A percentile compares a stretch with the other conserved stretches of the same genome.
Conservation (phyloP, 768 basidiomycete species). For the Leucosporidium creatinivorum region DNA sequence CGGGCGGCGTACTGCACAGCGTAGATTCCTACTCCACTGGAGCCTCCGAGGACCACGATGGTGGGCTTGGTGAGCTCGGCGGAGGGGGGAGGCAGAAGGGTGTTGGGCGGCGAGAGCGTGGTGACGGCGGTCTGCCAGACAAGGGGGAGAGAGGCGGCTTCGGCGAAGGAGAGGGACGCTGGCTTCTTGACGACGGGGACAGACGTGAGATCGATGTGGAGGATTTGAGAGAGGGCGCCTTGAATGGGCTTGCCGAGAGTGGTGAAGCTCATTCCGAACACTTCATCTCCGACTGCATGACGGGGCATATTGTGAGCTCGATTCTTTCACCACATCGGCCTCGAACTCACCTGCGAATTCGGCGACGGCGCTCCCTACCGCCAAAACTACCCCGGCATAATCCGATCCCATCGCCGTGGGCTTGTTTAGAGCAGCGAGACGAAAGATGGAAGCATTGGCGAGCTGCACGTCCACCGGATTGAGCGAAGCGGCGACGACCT, state of each 20-base stretch:
- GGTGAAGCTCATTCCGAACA: conserved; percentile 60
- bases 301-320: too few relatives aligned
- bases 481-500: conserved; percentile 14
- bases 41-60: conserved; percentile 29
- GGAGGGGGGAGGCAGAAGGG: conserved; percentile 9
- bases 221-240: conserved; percentile 14
- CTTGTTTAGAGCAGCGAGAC: conserved; percentile 42
- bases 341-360: conserved; percentile 46
- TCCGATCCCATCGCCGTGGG: conserved; percentile 44
- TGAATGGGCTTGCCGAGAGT: conserved; percentile 11
- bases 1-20: conserved; percentile 25
- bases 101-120: conserved; percentile 21
- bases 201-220: conserved; percentile 15
- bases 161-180: background rate
- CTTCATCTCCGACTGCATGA: conserved; percentile 53
- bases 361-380: conserved; percentile 51
- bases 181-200: conserved; percentile 23
- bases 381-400: conserved; percentile 63
- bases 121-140: conserved; percentile 30
- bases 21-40: conserved; percentile 16
- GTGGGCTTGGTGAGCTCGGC: background rate
- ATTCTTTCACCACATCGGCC: too few relatives aligned
- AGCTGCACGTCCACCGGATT: conserved; percentile 27
- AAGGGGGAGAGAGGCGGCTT: conserved; percentile 32
- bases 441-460: conserved; percentile 8